Evolutionary conservation across 768 basidiomycete genomes (phyloP).

Genomic region (Pulveroboletus sp.): DNA sequence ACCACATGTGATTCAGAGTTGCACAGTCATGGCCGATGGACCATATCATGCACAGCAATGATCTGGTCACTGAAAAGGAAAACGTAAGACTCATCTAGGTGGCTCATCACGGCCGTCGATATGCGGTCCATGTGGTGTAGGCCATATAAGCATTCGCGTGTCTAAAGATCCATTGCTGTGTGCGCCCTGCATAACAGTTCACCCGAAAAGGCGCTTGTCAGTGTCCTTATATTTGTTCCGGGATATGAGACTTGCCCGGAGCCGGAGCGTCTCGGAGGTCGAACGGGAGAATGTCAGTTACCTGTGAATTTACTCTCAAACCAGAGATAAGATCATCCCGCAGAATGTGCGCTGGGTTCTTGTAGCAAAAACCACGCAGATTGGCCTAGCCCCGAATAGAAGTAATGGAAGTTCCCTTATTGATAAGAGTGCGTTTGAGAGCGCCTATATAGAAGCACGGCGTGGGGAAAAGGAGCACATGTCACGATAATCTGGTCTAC

Average conservation of each 20-base stretch:
- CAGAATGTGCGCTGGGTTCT: neutral
- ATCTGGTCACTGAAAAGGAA: too few species aligned
- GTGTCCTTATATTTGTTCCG: too few species aligned
- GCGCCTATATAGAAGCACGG: slow-evolving; percentile 16
- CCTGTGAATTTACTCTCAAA: too few species aligned
- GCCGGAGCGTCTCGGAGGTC: neutral
- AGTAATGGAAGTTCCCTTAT: slow-evolving; percentile 3
- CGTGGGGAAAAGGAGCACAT: slow-evolving; percentile 10
- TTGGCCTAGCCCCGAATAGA: slow-evolving; percentile 3
- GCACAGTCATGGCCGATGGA: too few species aligned
- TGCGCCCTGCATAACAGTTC: neutral
- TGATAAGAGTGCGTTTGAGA: slow-evolving; percentile 5
- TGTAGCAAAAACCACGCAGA: neutral
- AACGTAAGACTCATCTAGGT: too few species aligned
- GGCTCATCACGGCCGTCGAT: neutral
- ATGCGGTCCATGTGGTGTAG: neutral
- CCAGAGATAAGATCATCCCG: too few species aligned
- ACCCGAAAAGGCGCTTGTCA: neutral
- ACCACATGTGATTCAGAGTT: too few species aligned
- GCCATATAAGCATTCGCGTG: neutral
- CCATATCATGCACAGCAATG: neutral
- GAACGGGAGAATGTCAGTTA: too few species aligned
- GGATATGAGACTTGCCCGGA: too few species aligned
- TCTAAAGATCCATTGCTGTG: neutral
- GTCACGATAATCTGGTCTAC: slow-evolving; percentile 4